Evolutionary conservation across 2,329 filamentous ascomycete genomes (phyloP).

Genomic region (Ascochyta viciae-villosae): DNA sequence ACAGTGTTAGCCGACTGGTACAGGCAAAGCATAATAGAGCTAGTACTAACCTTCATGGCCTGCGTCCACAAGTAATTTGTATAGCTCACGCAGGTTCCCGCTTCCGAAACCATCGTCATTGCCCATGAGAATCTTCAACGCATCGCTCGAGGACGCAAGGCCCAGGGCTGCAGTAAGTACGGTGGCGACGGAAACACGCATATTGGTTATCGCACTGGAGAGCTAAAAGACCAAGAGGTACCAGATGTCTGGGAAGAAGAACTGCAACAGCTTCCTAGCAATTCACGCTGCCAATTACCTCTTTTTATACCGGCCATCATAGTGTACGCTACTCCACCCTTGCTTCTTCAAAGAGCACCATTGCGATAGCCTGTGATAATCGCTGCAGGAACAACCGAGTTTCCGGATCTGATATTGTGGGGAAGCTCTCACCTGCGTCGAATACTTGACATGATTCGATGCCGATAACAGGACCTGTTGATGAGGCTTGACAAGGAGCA

Average conservation of each 20-base stretch:
- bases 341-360: neutral
- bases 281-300: neutral
- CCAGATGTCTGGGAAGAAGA: too few relatives aligned
- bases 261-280: neutral
- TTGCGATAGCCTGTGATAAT: conserved; percentile 5
- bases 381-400: conserved; percentile 13
- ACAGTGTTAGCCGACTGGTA: neutral
- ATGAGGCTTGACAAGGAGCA: conserved; percentile 1
- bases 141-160: conserved; percentile 23
- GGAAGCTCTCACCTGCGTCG: conserved; percentile 7
- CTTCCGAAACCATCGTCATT: conserved; percentile 52
- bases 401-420: conserved; percentile 4
- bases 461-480: conserved; percentile 10
- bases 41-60: conserved; percentile 35
- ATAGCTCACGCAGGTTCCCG: conserved; percentile 47
- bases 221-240: neutral
- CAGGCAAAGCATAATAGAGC: neutral
- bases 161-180: conserved; percentile 27
- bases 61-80: conserved; percentile 34
- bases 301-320: neutral
- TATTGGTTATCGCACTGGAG: conserved; percentile 5
- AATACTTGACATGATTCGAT: conserved; percentile 9
- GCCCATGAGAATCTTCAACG: conserved; percentile 47
- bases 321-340: neutral
- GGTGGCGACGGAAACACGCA: conserved; percentile 25